These are phyloP conservation scores for Clonostachys solani DNA, from an alignment of 2,329 filamentous ascomycete genomes.

Conservation along the genomic window DNA sequence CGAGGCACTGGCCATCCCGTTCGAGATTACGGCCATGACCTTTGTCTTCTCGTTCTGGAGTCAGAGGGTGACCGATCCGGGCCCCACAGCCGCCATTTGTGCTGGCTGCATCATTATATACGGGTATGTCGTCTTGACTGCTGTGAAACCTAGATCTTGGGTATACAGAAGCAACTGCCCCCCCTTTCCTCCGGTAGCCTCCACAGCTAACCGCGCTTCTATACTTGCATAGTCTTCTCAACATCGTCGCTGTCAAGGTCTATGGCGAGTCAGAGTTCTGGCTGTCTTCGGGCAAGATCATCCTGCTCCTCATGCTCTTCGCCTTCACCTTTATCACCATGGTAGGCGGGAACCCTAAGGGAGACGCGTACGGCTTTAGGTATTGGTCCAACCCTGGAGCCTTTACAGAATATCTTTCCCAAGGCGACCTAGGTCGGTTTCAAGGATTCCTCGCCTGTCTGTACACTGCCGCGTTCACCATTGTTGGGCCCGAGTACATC, in stretches of 20 bases:
- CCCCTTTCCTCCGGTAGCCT: too few species aligned
- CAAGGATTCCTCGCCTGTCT: constrained; percentile 53
- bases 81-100: constrained; percentile 35
- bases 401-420: constrained; percentile 45
- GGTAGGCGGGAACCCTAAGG: constrained; percentile 53
- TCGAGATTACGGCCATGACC: constrained; percentile 42
- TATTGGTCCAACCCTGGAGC: constrained; percentile 60
- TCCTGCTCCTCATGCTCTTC: constrained; percentile 53
- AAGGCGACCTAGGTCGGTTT: constrained; percentile 56
- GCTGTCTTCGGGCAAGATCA: constrained; percentile 41
- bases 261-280: constrained; percentile 38
- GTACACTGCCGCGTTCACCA: constrained; percentile 8
- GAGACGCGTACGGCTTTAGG: constrained; percentile 53
- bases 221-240: constrained; percentile 13
- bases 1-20: constrained; percentile 37
- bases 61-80: constrained; percentile 24
- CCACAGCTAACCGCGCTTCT: too few species aligned
- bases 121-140: too few species aligned
- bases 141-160: too few species aligned
- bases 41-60: constrained; percentile 41
- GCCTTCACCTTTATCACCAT: constrained; percentile 54
- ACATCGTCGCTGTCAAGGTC: constrained; percentile 27
- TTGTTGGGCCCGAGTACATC: constrained; percentile 57
- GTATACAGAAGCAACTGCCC: too few species aligned
- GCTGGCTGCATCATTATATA: constrained; percentile 21